Evolutionary conservation across 768 basidiomycete genomes (phyloP).

Genomic region (Melanogaster broomeanus): DNA sequence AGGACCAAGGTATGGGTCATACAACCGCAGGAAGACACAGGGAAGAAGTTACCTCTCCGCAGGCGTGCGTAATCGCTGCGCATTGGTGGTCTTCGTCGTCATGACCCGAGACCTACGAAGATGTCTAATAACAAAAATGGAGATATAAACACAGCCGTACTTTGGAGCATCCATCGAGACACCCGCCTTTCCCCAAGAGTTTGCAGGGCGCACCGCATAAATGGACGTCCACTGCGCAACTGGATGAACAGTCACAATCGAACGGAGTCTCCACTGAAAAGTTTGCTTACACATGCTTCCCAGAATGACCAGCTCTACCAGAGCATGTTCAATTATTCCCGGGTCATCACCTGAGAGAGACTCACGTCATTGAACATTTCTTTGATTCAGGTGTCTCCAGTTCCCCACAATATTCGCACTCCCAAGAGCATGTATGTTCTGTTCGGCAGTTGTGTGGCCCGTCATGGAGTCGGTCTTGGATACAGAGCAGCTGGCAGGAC

Average conservation of each 20-base stretch:
- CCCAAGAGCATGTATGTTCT: constrained; percentile 43
- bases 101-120: constrained; percentile 46
- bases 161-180: constrained; percentile 53
- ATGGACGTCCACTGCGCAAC: constrained; percentile 54
- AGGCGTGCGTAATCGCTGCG: constrained; percentile 51
- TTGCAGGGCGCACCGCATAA: constrained; percentile 56
- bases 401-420: constrained; percentile 46
- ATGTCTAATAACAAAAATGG: background rate
- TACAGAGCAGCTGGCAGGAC: constrained; percentile 50
- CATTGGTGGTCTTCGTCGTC: constrained; percentile 53
- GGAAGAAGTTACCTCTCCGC: constrained; percentile 47
- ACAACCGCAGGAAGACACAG: background rate
- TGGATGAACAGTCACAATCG: constrained; percentile 18
- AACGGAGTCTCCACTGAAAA: background rate
- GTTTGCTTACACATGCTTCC: constrained; percentile 51
- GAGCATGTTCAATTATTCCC: background rate
- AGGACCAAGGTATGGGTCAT: background rate
- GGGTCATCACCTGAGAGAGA: background rate
- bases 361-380: constrained; percentile 49
- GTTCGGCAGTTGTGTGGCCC: constrained; percentile 52
- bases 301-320: constrained; percentile 55
- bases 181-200: constrained; percentile 48
- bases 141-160: constrained; percentile 26
- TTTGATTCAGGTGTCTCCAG: constrained; percentile 27
- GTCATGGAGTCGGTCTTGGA: constrained; percentile 48